A percentile compares a stretch with the other conserved stretches of the same genome.
phyloP scores from a whole-genome alignment of 2,329 filamentous ascomycete species.

The Colletotrichum sojae region DNA sequence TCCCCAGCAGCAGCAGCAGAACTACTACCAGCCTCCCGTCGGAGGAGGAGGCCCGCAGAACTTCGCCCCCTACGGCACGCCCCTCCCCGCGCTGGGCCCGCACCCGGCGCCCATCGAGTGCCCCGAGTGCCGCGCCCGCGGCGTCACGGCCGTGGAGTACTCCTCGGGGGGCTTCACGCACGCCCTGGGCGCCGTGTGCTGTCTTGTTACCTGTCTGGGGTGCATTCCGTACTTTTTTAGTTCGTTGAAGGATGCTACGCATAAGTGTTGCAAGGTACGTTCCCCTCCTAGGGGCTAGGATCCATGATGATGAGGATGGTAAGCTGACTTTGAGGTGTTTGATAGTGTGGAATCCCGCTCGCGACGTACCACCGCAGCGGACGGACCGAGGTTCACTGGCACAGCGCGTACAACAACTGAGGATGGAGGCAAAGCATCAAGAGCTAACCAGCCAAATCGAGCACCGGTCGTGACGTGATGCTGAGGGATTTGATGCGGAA shows the following conservation, averaged over 20 bases:
- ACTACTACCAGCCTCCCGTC: neutral
- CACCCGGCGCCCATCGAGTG: constrained; percentile 43
- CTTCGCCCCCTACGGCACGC: constrained; percentile 40
- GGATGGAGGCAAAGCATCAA: too few relatives aligned
- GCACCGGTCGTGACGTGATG: too few relatives aligned
- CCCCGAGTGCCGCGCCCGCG: constrained; percentile 44
- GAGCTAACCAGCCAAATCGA: too few relatives aligned
- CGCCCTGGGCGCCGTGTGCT: constrained; percentile 41
- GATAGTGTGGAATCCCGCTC: constrained; percentile 44
- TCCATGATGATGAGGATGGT: neutral
- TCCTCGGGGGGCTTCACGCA: constrained; percentile 44
- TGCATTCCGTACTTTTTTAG: constrained; percentile 45
- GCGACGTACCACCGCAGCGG: constrained; percentile 46
- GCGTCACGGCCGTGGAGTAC: constrained; percentile 43
- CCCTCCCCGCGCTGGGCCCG: constrained; percentile 41
- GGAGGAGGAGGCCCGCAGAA: constrained; percentile 31
- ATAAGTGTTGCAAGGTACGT: constrained; percentile 44
- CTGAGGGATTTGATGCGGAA: neutral
- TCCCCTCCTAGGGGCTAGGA: too few relatives aligned
- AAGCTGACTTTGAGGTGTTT: neutral
- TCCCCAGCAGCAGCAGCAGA: constrained; percentile 7
- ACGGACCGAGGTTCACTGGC: constrained; percentile 44
- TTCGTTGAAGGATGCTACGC: constrained; percentile 43
- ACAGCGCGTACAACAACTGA: constrained; percentile 20
- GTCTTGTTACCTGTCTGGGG: constrained; percentile 43